These are phyloP conservation scores for Salix purpurea DNA, from an alignment of 345 rosid genomes.

Conservation along the genomic window DNA sequence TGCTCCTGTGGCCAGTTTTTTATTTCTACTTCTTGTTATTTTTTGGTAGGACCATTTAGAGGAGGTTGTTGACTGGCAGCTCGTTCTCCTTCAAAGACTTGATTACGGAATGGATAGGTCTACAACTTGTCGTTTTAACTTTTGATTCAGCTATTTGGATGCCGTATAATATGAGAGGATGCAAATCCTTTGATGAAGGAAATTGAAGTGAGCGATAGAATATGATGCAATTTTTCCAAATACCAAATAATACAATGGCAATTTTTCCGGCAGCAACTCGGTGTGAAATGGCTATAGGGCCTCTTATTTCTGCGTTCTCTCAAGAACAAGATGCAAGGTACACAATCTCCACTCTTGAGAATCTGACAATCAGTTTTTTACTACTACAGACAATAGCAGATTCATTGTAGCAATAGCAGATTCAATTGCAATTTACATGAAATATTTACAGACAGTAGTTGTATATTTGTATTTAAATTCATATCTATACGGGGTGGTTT, in stretches of 20 bases:
- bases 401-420: neutral
- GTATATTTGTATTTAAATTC: neutral
- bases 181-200: neutral
- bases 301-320: neutral
- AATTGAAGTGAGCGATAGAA: neutral
- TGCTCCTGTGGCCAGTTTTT: neutral
- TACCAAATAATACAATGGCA: neutral
- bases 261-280: neutral
- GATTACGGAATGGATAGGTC: neutral
- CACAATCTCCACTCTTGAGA: neutral
- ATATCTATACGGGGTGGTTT: neutral
- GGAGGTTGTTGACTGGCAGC: neutral
- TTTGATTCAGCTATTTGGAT: neutral
- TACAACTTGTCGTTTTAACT: neutral
- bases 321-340: neutral
- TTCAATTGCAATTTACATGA: neutral
- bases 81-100: slow-evolving; percentile 21
- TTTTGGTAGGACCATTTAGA: slow-evolving; percentile 1
- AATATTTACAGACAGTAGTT: slow-evolving; percentile 1
- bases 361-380: neutral
- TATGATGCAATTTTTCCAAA: neutral
- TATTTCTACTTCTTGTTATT: neutral
- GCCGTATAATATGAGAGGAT: neutral
- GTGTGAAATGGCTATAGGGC: neutral
- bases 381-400: no score